Base-by-base conservation (phyloP, 2,329 filamentous ascomycete genomes). In the Myriangium duriaei region DNA sequence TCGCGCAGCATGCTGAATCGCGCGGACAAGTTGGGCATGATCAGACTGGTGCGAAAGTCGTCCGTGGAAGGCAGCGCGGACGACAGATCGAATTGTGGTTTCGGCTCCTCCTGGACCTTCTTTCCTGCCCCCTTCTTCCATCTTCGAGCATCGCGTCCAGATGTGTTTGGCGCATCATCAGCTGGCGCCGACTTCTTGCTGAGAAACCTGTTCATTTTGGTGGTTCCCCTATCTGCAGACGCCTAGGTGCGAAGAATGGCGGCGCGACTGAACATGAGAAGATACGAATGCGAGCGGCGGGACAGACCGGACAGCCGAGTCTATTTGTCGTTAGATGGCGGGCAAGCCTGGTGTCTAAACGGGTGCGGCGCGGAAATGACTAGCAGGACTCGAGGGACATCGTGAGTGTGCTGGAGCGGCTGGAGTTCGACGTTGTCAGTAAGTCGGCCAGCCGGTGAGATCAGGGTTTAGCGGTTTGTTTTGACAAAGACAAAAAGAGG, bases 1-100 rank as follows among this genome's bases (percentile, higher is more conserved):
- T 95, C 88, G 51, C 85, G 71, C 19, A 96, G 66, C 88, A 96
- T 96, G 49, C 88, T 96, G 58, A 98, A 98, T 5, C 91, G 78
- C 10, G 87, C 85, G 0, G 88, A 96, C 4, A 98, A 70, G 30
- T 87, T 88, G 1, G 85, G 87, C 88, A 98, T 93, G 45, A 98
- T 68, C 42, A 98, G 65, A 66, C 91, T 96, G 3, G 91, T 98
- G 41, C 91, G 76, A 59, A 98, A 96, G 53, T 96, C 80, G 59
- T 96, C 85, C 32, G 67, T 78, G 0, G 86, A 70, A 1, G 91
- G 91, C 2, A 98, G 66, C 1, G 76, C 87, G 10, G 67, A 66
- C 2, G 76, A 58, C 10, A 96, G 65, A 51, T 96, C 80, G 32
- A 95, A 60, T 44, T 83, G 72, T 42, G 64, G 67, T 54, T 78